Base-by-base conservation (phyloP, 1,139 yeast genomes). In the Citeromyces siamensis region DNA sequence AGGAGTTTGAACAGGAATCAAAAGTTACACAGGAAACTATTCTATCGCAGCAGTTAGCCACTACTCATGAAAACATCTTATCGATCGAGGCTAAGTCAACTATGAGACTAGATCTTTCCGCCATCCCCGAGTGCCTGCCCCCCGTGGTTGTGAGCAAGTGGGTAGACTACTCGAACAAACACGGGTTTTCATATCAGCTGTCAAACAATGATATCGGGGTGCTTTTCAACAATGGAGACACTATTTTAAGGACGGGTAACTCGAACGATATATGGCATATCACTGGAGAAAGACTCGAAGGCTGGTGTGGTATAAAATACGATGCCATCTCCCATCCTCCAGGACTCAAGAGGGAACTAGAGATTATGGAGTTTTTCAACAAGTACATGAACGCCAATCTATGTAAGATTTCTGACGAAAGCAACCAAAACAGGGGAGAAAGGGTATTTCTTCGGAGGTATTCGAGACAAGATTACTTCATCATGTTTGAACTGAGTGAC, bases 151-250 rank as follows among this genome's bases (percentile, higher is more conserved):
- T 90, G 36, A 81, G 94, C 44, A 88, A 88, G 55, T 93, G 99
- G 99, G 98, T 93, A 21, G 98, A 93, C 56, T 90, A 90, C 55
- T 83, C 95, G 32, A 86, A 88, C 60, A 85, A 83, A 53, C 94
- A 88, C 57, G 99, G 99, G 1, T 81, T 93, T 51, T 84, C 95
- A 5, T 90, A 90, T 56, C 95, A 90, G 55, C 63, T 90, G 39
- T 83, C 90, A 23, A 82, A 88, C 40, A 93, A 86, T 42, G 85
- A 83, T 47, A 83, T 85, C 42, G 97, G 97, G n/a, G 95, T 86
- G 7, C 65, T 82, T 41, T 86, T 85, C 58, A 83, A 84, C 49
- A 90, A 83, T 50, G 82, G 83, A 22, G 77, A 82, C 40, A 80
- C 94, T 7, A 72, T 86, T 46, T 66, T 86, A 42, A 78, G 82